phyloP scores from a whole-genome alignment of 768 basidiomycete genomes.

The Pleurotus sapidus region DNA sequence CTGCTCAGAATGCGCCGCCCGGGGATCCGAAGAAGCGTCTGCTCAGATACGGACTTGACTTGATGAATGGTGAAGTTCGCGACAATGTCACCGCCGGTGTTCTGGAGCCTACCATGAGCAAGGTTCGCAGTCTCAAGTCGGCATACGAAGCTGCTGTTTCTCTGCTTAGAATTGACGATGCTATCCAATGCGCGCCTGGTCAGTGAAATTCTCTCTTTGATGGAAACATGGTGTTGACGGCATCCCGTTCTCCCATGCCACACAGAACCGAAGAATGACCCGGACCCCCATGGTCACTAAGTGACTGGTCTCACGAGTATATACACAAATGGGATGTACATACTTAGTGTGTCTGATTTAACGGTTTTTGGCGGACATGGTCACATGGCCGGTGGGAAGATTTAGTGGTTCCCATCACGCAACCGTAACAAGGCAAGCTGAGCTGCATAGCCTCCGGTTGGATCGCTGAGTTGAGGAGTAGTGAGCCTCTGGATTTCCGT shows the following conservation, averaged over 20 bases:
- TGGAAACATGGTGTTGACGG: slow-evolving; percentile 11
- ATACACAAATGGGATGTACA: not conserved
- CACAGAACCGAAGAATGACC: slow-evolving; percentile 69
- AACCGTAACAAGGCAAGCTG: no score
- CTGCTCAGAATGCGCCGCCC: slow-evolving; percentile 87
- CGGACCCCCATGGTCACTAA: slow-evolving; percentile 76
- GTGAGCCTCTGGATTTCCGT: no score
- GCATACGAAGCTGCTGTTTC: slow-evolving; percentile 97
- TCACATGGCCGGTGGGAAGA: no score
- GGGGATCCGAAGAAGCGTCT: slow-evolving; percentile 91
- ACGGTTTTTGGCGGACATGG: no score
- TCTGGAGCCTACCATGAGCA: slow-evolving; percentile 94
- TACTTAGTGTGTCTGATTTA: no score
- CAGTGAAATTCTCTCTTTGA: slow-evolving; percentile 27
- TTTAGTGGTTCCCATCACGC: no score
- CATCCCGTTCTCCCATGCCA: not conserved
- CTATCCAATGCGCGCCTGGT: slow-evolving; percentile 90
- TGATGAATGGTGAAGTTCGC: slow-evolving; percentile 90
- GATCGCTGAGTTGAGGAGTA: no score
- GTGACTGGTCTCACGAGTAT: not conserved
- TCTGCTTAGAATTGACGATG: slow-evolving; percentile 91
- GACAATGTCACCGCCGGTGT: slow-evolving; percentile 95
- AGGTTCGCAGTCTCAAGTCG: slow-evolving; percentile 95
- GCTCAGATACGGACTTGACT: slow-evolving; percentile 90
- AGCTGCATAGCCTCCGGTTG: no score